A percentile compares a stretch with the other conserved stretches of the same genome.
These are phyloP conservation scores for Przewalskia tangutica DNA, from an alignment of 257 asterid genomes.

Conservation along the genomic window DNA sequence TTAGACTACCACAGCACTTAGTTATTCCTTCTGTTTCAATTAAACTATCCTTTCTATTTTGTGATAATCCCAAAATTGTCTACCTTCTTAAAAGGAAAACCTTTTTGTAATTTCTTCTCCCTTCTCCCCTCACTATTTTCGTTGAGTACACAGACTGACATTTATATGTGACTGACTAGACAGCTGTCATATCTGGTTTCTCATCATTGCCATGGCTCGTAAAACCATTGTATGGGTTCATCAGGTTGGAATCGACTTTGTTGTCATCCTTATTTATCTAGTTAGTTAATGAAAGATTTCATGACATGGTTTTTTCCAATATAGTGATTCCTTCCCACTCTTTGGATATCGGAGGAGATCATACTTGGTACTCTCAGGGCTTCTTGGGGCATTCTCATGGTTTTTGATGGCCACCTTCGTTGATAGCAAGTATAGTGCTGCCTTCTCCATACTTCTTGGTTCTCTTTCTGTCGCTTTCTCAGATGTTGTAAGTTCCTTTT, in stretches of 20 bases:
- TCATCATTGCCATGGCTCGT: slow-evolving; percentile 91
- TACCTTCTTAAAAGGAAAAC: background rate
- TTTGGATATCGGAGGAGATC: slow-evolving; percentile 97
- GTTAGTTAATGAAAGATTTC: slow-evolving; percentile 1
- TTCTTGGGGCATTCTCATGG: slow-evolving; percentile 95
- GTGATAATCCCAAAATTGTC: background rate
- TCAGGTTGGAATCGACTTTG: slow-evolving; percentile 46
- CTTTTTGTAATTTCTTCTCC: background rate
- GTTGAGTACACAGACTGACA: slow-evolving; percentile 27
- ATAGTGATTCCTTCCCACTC: slow-evolving; percentile 85
- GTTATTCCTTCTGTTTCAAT: background rate
- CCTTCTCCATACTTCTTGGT: slow-evolving; percentile 89
- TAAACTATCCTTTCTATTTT: background rate
- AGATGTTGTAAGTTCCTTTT: slow-evolving; percentile 71
- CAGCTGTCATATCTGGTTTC: slow-evolving; percentile 89
- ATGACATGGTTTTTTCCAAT: background rate
- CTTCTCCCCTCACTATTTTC: background rate
- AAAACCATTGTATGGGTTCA: slow-evolving; percentile 91
- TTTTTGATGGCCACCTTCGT: slow-evolving; percentile 85
- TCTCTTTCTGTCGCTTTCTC: slow-evolving; percentile 96
- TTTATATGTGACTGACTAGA: slow-evolving; percentile 52
- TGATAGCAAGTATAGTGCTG: slow-evolving; percentile 80
- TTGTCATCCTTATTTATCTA: slow-evolving; percentile 8
- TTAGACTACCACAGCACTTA: background rate
- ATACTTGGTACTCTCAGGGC: slow-evolving; percentile 89